These are phyloP conservation scores for Diaporthe velutina DNA, from an alignment of 2,329 filamentous ascomycete genomes.

Conservation along the genomic window DNA sequence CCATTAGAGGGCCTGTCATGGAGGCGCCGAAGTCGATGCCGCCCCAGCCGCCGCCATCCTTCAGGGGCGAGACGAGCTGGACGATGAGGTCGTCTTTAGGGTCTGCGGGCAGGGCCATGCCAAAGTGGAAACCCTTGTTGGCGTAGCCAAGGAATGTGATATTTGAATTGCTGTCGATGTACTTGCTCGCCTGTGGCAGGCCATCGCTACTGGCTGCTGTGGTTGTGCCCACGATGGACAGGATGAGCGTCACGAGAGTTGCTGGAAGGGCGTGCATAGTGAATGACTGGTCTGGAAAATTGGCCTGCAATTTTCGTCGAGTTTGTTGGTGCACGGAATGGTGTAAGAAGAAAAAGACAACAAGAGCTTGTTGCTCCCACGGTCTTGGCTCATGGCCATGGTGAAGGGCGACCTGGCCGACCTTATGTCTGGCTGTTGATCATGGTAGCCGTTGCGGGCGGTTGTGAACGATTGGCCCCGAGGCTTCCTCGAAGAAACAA, in stretches of 20 bases:
- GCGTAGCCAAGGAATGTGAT: conserved; percentile 40
- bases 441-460: background rate
- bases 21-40: conserved; percentile 38
- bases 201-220: conserved; percentile 32
- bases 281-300: conserved; percentile 30
- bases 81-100: conserved; percentile 37
- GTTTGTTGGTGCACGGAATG: background rate
- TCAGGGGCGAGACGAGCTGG: conserved; percentile 40
- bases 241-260: conserved; percentile 10
- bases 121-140: conserved; percentile 36
- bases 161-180: conserved; percentile 36
- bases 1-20: conserved; percentile 51
- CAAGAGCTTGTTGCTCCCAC: conserved; percentile 9
- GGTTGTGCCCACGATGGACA: conserved; percentile 28
- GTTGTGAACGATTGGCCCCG: conserved; percentile 24
- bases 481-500: background rate
- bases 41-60: conserved; percentile 38
- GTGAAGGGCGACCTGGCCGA: conserved; percentile 13
- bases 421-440: conserved; percentile 11
- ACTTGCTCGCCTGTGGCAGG: conserved; percentile 26
- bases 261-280: conserved; percentile 31
- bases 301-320: conserved; percentile 34
- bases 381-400: background rate
- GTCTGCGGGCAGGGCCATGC: conserved; percentile 38
- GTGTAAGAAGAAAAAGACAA: background rate